Percentiles rank a stretch among this genome's conserved stretches.
phyloP scores from a whole-genome alignment of 2,329 filamentous ascomycete species.

The Alternaria tenuissima region DNA sequence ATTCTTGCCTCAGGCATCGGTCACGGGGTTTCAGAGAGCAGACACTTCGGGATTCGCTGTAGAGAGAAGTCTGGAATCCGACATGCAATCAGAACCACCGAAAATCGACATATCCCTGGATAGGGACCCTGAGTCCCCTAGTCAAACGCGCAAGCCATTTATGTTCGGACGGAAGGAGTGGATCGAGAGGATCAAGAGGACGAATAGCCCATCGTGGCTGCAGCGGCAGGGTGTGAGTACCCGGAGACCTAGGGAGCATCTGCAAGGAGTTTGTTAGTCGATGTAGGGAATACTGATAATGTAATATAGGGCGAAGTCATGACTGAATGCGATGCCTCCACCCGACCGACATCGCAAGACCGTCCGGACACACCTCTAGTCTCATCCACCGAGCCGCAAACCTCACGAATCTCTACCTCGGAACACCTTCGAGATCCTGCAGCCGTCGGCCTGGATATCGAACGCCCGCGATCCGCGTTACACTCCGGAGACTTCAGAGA shows the following conservation, averaged over 20 bases:
- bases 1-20: constrained; percentile 25
- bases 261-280: not conserved
- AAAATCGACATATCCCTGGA: constrained; percentile 10
- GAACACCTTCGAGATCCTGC: constrained; percentile 40
- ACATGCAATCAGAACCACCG: constrained; percentile 14
- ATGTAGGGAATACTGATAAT: constrained; percentile 23
- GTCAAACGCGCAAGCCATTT: constrained; percentile 33
- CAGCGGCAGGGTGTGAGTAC: constrained; percentile 61
- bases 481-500: constrained; percentile 70
- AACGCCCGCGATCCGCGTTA: constrained; percentile 79
- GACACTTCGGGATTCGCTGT: constrained; percentile 17
- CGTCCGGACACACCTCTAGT: constrained; percentile 44
- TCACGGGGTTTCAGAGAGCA: constrained; percentile 26
- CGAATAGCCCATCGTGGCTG: constrained; percentile 78
- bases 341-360: constrained; percentile 37
- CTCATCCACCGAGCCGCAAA: constrained; percentile 46
- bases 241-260: not conserved
- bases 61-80: constrained; percentile 17
- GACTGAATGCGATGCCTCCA: constrained; percentile 20
- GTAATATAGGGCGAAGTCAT: constrained; percentile 25
- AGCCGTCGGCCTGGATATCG: constrained; percentile 65
- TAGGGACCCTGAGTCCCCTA: constrained; percentile 27
- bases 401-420: constrained; percentile 41
- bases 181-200: constrained; percentile 83
- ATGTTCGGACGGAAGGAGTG: constrained; percentile 73